phyloP scores from a whole-genome alignment of 257 asterid species.

The Knoxia roxburghii region DNA sequence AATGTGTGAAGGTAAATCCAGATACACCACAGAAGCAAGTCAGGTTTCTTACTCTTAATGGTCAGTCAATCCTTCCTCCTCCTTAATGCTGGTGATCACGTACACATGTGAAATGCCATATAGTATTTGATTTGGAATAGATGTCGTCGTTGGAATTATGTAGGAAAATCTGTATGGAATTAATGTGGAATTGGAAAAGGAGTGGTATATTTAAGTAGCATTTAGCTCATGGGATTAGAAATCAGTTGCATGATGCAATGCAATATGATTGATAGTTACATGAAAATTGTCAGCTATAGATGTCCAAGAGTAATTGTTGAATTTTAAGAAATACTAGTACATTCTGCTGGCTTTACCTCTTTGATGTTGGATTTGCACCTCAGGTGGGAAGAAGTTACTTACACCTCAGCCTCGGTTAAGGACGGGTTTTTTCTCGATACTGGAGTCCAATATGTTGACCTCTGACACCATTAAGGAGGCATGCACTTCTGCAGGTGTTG shows the following conservation, averaged over 20 bases:
- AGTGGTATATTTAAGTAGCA: not conserved
- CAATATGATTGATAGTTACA: not conserved
- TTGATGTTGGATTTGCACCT: conserved; percentile 4
- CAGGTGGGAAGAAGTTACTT: conserved; percentile 72
- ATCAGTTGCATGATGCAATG: not conserved
- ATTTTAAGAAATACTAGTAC: not conserved
- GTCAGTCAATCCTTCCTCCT: conserved; percentile 33
- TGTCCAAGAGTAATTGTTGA: not conserved
- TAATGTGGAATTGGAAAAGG: not conserved
- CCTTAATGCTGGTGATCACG: too few species aligned
- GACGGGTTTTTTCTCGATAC: conserved; percentile 84
- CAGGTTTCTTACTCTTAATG: conserved; percentile 78
- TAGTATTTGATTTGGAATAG: too few species aligned
- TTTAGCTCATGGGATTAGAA: not conserved
- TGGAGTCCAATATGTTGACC: conserved; percentile 50
- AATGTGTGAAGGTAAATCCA: conserved; percentile 90
- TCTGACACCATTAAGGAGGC: conserved; percentile 69
- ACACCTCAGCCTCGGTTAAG: conserved; percentile 97
- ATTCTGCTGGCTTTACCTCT: not conserved
- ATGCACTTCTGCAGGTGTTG: conserved; percentile 88
- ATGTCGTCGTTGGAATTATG: not conserved
- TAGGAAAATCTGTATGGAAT: not conserved
- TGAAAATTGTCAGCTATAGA: not conserved
- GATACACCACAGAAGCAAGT: conserved; percentile 94
- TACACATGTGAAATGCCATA: too few species aligned